Evolutionary conservation across 2,329 filamentous ascomycete genomes (phyloP).

Genomic region (Fusarium tupiense): DNA sequence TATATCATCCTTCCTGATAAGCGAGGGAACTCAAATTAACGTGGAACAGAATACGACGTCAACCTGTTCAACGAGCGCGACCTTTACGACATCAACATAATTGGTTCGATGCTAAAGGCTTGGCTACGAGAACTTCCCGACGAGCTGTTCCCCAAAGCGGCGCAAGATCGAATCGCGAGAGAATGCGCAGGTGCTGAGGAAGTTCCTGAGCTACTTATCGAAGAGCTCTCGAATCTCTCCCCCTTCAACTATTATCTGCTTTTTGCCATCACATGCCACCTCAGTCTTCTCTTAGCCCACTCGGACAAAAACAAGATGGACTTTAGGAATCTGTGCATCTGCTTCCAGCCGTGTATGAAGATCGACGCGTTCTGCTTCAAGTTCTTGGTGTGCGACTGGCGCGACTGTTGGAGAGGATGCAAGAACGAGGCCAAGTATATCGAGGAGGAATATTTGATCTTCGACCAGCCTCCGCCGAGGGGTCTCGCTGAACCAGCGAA

Average conservation of each 20-base stretch:
- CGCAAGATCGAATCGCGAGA: slow-evolving; percentile 81
- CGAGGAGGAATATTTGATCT: slow-evolving; percentile 71
- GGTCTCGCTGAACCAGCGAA: slow-evolving; percentile 54
- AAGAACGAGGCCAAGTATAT: slow-evolving; percentile 86
- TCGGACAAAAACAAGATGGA: slow-evolving; percentile 99
- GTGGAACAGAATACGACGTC: slow-evolving; percentile 77
- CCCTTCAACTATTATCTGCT: slow-evolving; percentile 98
- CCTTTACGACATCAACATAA: slow-evolving; percentile 95
- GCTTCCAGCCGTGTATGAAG: slow-evolving; percentile 96
- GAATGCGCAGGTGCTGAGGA: slow-evolving; percentile 82
- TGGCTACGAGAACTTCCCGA: slow-evolving; percentile 96
- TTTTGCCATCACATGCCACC: slow-evolving; percentile 95
- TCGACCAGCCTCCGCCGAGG: slow-evolving; percentile 66
- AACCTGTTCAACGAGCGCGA: slow-evolving; percentile 88
- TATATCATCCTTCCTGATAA: not conserved
- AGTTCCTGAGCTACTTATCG: slow-evolving; percentile 86
- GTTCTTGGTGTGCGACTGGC: slow-evolving; percentile 94
- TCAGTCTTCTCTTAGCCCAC: slow-evolving; percentile 89
- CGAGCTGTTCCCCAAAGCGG: slow-evolving; percentile 87
- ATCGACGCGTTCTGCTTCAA: slow-evolving; percentile 96
- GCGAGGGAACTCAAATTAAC: slow-evolving; percentile 6
- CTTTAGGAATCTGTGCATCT: slow-evolving; percentile 93
- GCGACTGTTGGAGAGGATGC: slow-evolving; percentile 96
- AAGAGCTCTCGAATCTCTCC: slow-evolving; percentile 92
- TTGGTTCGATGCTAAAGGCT: slow-evolving; percentile 94